These are phyloP conservation scores for Tricholoma bakamatsutake DNA, from an alignment of 768 basidiomycete genomes.

Conservation along the genomic window DNA sequence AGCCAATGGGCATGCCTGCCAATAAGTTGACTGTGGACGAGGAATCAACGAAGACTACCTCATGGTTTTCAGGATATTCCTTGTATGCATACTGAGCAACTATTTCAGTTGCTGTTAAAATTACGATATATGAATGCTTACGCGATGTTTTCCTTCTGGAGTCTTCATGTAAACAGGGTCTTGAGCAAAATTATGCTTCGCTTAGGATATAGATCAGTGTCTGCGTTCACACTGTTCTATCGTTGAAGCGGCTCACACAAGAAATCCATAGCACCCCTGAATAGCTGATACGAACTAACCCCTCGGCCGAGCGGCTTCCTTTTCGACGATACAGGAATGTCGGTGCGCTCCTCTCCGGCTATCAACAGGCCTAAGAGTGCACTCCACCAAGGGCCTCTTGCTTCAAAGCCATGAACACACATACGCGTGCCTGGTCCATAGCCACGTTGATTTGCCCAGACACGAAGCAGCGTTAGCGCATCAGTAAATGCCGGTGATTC, in stretches of 20 bases:
- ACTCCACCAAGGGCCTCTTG: conserved; percentile 63
- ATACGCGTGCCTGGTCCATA: conserved; percentile 53
- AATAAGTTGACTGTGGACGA: conserved; percentile 74
- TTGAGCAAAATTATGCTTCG: conserved; percentile 60
- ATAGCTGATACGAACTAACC: conserved; percentile 85
- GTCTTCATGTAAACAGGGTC: conserved; percentile 57
- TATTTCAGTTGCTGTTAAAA: conserved; percentile 3
- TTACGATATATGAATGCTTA: conserved; percentile 21
- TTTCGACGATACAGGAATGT: conserved; percentile 24
- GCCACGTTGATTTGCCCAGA: conserved; percentile 89
- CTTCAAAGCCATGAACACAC: conserved; percentile 67
- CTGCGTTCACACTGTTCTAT: not conserved
- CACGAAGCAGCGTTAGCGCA: conserved; percentile 70
- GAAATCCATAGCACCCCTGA: conserved; percentile 81
- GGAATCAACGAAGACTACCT: conserved; percentile 72
- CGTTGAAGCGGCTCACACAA: conserved; percentile 48
- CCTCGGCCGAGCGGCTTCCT: conserved; percentile 69
- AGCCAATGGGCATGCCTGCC: conserved; percentile 67
- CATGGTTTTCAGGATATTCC: conserved; percentile 45
- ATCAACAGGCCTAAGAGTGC: conserved; percentile 55
- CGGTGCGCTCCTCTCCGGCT: conserved; percentile 55
- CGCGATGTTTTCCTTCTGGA: conserved; percentile 48
- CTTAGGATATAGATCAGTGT: conserved; percentile 30
- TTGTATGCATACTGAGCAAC: conserved; percentile 46
- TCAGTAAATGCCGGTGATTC: conserved; percentile 61